Conservation (phyloP, 2,329 filamentous ascomycete genomes). For the Cercospora sojina region DNA sequence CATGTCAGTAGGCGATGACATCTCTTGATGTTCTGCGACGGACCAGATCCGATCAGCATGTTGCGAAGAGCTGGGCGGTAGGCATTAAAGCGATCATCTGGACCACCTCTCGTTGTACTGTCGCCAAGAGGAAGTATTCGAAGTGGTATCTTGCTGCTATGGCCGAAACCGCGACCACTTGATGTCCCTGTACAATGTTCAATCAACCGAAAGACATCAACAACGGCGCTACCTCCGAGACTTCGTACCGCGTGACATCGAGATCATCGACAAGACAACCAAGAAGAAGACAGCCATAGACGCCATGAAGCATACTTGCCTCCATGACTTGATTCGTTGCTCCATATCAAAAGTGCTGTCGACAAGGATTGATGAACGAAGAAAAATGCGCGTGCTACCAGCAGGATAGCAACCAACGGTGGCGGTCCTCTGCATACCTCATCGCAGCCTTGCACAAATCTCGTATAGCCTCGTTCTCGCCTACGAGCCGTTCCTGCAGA, state of each 20-base stretch:
- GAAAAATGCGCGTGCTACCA: not conserved
- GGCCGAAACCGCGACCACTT: not conserved
- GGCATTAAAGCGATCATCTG: constrained; percentile 11
- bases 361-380: not conserved
- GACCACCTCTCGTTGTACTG: constrained; percentile 14
- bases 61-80: constrained; percentile 18
- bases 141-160: constrained; percentile 1
- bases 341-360: not conserved
- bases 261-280: not conserved
- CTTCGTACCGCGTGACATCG: not conserved
- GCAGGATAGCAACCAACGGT: not conserved
- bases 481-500: not conserved
- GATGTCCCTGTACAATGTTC: not conserved
- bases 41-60: constrained; percentile 15
- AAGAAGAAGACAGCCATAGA: not conserved
- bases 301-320: not conserved
- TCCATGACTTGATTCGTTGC: not conserved
- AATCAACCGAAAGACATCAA: not conserved
- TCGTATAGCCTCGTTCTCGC: not conserved
- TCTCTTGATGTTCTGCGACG: not conserved
- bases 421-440: not conserved
- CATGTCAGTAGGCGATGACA: not conserved
- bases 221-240: not conserved
- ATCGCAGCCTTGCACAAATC: not conserved
- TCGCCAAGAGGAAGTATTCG: constrained; percentile 16